Evolutionary conservation across 768 basidiomycete genomes (phyloP).

Genomic region (Daedaleopsis nitida): DNA sequence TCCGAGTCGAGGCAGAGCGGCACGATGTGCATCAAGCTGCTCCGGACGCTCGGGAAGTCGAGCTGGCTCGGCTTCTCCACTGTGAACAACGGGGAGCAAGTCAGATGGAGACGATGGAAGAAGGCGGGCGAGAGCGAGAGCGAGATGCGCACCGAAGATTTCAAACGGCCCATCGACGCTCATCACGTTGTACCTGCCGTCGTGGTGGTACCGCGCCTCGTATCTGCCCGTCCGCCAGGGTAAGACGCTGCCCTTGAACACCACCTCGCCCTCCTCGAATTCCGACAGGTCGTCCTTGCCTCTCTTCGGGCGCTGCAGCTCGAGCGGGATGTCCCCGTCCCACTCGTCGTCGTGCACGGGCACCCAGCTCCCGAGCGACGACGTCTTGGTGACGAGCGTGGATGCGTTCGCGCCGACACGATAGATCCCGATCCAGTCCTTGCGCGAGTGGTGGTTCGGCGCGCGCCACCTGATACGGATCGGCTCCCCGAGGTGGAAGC

Average conservation of each 20-base stretch:
- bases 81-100: constrained; percentile 30
- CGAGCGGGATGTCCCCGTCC: constrained; percentile 81
- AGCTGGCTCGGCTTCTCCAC: constrained; percentile 69
- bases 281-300: constrained; percentile 39
- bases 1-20: constrained; percentile 87
- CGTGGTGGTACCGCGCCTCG: constrained; percentile 94
- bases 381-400: constrained; percentile 77
- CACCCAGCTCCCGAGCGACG: constrained; percentile 89
- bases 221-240: constrained; percentile 89
- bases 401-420: constrained; percentile 89
- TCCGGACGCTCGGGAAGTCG: constrained; percentile 66
- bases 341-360: constrained; percentile 92
- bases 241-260: constrained; percentile 76
- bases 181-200: constrained; percentile 97
- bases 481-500: constrained; percentile 90
- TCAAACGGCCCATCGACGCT: constrained; percentile 82
- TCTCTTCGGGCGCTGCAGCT: constrained; percentile 37
- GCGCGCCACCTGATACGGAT: constrained; percentile 88
- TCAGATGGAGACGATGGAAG: background rate
- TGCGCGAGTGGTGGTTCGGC: constrained; percentile 80
- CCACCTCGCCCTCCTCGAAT: constrained; percentile 58
- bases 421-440: constrained; percentile 97
- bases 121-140: background rate
- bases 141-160: constrained; percentile 69
- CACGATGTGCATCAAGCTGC: constrained; percentile 73